Evolutionary conservation across 176 grass and related monocot genomes (phyloP).

Genomic region (Echinochloa phyllopogon): DNA sequence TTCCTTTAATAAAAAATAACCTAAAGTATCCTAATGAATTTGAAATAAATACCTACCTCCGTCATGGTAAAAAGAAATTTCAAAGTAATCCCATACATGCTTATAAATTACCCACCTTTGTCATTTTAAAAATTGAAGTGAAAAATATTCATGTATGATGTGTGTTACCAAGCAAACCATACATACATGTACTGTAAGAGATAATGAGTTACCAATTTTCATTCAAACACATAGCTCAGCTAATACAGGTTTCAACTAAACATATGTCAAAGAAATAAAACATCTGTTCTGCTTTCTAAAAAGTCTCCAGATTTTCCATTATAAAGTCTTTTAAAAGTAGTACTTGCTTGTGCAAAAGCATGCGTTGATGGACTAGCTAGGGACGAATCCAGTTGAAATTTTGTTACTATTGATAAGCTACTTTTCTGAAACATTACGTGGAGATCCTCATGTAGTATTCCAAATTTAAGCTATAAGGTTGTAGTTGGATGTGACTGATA

Average conservation of each 20-base stretch:
- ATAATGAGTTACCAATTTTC: not conserved
- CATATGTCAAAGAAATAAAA: not conserved
- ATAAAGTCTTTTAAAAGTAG: not conserved
- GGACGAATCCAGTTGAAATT: not conserved
- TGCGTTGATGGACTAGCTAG: too few relatives aligned
- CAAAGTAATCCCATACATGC: too few relatives aligned
- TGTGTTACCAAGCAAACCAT: too few relatives aligned
- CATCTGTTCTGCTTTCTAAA: too few relatives aligned
- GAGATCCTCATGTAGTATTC: not conserved
- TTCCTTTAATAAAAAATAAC: too few relatives aligned
- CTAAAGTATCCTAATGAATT: too few relatives aligned
- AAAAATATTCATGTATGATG: too few relatives aligned
- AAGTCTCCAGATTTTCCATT: too few relatives aligned
- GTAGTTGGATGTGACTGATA: not conserved
- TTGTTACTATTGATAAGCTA: not conserved
- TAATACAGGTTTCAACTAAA: not conserved
- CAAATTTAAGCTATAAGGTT: not conserved
- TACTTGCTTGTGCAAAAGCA: not conserved
- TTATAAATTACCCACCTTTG: too few relatives aligned
- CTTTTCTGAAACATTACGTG: not conserved
- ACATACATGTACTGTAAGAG: not conserved
- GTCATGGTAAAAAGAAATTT: too few relatives aligned
- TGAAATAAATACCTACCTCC: too few relatives aligned
- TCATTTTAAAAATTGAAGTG: too few relatives aligned
- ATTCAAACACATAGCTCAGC: not conserved